Percentiles rank a stretch among this genome's conserved stretches.
These are phyloP conservation scores for Metarhizium brunneum DNA, from an alignment of 2,329 filamentous ascomycete genomes.

Conservation along the genomic window DNA sequence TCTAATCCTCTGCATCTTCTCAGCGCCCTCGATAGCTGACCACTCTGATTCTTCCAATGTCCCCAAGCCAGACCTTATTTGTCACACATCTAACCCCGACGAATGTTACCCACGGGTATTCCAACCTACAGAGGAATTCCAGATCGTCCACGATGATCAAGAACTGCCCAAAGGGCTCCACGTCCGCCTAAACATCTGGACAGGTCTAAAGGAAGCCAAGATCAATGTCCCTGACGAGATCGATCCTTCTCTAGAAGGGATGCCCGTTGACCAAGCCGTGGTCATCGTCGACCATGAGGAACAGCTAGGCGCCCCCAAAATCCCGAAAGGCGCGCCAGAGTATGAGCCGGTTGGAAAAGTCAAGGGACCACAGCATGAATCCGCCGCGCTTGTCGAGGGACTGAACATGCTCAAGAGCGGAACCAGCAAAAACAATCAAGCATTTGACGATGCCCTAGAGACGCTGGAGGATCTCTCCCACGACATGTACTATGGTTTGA, in stretches of 20 bases:
- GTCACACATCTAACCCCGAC: slow-evolving; percentile 46
- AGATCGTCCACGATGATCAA: slow-evolving; percentile 53
- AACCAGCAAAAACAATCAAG: slow-evolving; percentile 18
- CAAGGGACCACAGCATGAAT: slow-evolving; percentile 35
- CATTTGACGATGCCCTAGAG: slow-evolving; percentile 42
- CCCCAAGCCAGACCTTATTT: slow-evolving; percentile 49
- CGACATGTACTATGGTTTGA: slow-evolving; percentile 60
- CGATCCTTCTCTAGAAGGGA: slow-evolving; percentile 36
- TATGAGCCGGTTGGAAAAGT: slow-evolving; percentile 50
- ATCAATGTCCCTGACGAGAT: slow-evolving; percentile 50
- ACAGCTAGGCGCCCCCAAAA: slow-evolving; percentile 18
- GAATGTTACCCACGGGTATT: slow-evolving; percentile 61
- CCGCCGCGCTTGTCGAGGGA: slow-evolving; percentile 26
- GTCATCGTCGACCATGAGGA: slow-evolving; percentile 43
- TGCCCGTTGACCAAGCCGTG: slow-evolving; percentile 42
- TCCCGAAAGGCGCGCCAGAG: slow-evolving; percentile 41
- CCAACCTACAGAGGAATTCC: slow-evolving; percentile 54
- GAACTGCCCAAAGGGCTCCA: slow-evolving; percentile 57
- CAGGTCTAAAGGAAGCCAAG: slow-evolving; percentile 56
- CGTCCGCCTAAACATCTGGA: slow-evolving; percentile 54
- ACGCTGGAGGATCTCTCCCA: slow-evolving; percentile 55
- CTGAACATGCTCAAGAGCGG: slow-evolving; percentile 40
- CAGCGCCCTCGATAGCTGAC: slow-evolving; percentile 15
- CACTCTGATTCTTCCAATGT: slow-evolving; percentile 21
- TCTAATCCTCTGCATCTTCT: slow-evolving; percentile 17